Conservation (phyloP, 1,284 basidiomycete species). For the Coniophora puteana region DNA sequence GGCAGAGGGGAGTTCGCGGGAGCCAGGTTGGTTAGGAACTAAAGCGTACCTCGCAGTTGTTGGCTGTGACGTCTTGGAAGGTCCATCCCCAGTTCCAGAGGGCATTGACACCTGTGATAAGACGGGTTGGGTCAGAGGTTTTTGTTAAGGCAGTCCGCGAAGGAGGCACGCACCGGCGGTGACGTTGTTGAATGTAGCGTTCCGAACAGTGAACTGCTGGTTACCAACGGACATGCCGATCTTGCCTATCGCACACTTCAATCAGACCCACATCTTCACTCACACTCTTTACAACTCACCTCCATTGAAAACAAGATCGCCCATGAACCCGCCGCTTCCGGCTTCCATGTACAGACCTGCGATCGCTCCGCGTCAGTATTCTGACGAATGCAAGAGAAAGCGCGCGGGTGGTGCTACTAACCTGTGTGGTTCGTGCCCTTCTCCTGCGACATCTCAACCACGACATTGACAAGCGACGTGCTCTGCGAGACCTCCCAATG, state of each 20-base stretch:
- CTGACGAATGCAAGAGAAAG: constrained; percentile 4
- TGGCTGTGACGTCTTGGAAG: constrained; percentile 37
- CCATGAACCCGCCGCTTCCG: constrained; percentile 49
- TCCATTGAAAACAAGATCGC: constrained; percentile 20
- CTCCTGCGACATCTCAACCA: constrained; percentile 43
- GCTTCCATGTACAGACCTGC: constrained; percentile 59
- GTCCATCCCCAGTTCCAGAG: constrained; percentile 26
- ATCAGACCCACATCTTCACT: constrained; percentile 49
- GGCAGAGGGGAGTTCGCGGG: not conserved
- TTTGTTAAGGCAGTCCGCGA: not conserved
- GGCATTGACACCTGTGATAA: not conserved
- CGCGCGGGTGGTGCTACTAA: constrained; percentile 10
- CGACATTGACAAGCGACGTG: constrained; percentile 60
- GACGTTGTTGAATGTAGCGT: constrained; percentile 31
- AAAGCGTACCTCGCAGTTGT: constrained; percentile 29
- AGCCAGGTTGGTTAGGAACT: not conserved
- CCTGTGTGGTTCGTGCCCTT: constrained; percentile 45
- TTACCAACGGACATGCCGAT: constrained; percentile 8
- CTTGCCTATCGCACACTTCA: constrained; percentile 35
- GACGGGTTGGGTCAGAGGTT: not conserved
- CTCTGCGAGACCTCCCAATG: constrained; percentile 83
- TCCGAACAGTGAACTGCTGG: constrained; percentile 7
- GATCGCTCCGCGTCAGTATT: constrained; percentile 30
- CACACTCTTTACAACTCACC: constrained; percentile 48
- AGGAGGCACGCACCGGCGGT: constrained; percentile 6